Conservation (phyloP, 805 yeast species). For the Candida sithepensis region DNA sequence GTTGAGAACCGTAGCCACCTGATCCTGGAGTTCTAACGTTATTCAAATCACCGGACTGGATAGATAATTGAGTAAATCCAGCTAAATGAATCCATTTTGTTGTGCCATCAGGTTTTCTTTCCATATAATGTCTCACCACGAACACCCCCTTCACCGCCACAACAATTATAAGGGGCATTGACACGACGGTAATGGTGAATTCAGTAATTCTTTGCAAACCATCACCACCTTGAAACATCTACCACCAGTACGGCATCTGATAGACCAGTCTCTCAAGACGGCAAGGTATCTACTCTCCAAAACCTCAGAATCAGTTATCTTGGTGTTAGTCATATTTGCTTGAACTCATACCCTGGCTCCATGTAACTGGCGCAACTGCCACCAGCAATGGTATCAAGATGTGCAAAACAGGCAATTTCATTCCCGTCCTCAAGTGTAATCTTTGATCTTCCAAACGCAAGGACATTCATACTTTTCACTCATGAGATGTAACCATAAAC, state of each 20-base stretch:
- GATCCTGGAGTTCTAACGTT: conserved; percentile 34
- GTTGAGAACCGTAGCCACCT: conserved; percentile 33
- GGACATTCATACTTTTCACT: conserved; percentile 95
- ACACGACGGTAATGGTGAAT: conserved; percentile 58
- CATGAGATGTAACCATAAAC: conserved; percentile 58
- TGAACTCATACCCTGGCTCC: conserved; percentile 87
- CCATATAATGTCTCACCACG: conserved; percentile 61
- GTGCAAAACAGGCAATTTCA: conserved; percentile 71
- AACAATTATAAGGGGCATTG: conserved; percentile 78
- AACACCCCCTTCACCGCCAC: conserved; percentile 75
- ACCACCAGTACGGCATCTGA: conserved; percentile 82
- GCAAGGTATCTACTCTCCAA: conserved; percentile 89
- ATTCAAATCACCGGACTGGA: conserved; percentile 28
- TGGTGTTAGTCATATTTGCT: conserved; percentile 90
- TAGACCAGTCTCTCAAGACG: conserved; percentile 63
- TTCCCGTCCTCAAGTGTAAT: conserved; percentile 45
- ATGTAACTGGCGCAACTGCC: conserved; percentile 87
- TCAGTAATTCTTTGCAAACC: conserved; percentile 86
- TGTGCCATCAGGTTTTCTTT: conserved; percentile 14
- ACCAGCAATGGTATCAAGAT: conserved; percentile 93
- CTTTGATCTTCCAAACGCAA: conserved; percentile 85
- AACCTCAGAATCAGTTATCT: conserved; percentile 88
- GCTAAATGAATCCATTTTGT: too few species aligned
- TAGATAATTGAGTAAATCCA: conserved; percentile 15
- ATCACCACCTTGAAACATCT: conserved; percentile 74